Evolutionary conservation across 805 yeast genomes (phyloP), one percentile per base, ranked within the genome.

Genomic region (Yarrowia bubula): DNA sequence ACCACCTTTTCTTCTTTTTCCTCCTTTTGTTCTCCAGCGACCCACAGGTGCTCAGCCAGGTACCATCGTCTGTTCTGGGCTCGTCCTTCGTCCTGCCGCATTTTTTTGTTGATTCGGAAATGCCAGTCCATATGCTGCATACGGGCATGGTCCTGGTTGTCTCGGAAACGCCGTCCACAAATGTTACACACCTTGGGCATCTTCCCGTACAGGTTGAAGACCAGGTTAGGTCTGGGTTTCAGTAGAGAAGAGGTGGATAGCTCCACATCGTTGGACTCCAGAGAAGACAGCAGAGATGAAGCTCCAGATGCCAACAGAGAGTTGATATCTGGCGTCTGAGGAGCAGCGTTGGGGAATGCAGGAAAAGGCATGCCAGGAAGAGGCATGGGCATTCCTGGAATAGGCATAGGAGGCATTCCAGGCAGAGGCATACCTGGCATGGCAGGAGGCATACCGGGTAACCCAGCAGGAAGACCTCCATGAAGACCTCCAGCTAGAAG

Each of bases 91-190:
- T 77, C 80, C 65, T 80, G 83, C 50, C 84, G 83, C 55, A 89
- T 79, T 71, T 88, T 86, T 73, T 90, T 90, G 75, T 91, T 93
- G 48, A 90, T 88, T 70, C 98, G 83, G 79, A 91, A 92, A 78
- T 93, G 98, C 98, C 98, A 93, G 75, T 93, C 99, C 69, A 91
- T 78, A 76, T 95, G 99, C 15, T 84, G 80, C 61, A 86, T 83
- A 66, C 83, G 83, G 0, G 41, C 51, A 14, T 58, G 39, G 64
- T 58, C 64, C 35, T 58, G 64, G 43, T 58, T 58, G 55, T 77
- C 76, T 6, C 75, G 75, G 73, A 91, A 95, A 68, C 99, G 78
- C 74, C 90, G 90, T 28, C 98, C 96, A 77, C 99, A 95, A 17
- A 87, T 86, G 14, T 89, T 84, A 78, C 99, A 95, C 75, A 91